phyloP scores from a whole-genome alignment of 1,284 basidiomycete species.

The Cutaneotrichosporon spelunceum region DNA sequence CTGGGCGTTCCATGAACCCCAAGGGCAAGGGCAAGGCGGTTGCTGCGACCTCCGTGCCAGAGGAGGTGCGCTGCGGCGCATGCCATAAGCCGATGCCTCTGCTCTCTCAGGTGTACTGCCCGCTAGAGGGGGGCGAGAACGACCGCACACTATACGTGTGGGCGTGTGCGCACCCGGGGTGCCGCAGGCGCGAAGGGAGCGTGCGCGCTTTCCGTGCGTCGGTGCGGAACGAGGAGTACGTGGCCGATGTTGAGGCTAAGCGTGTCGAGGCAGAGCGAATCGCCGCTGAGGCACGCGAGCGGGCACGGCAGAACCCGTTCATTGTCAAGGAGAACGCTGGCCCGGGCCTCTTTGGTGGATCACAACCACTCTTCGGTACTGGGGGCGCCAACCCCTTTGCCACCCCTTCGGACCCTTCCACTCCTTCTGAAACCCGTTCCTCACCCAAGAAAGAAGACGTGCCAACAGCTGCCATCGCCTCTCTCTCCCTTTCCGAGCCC shows the following conservation, averaged over 20 bases:
- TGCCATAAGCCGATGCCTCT: constrained; percentile 47
- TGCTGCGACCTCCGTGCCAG: constrained; percentile 22
- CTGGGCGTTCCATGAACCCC: constrained; percentile 9
- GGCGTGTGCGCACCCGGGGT: constrained; percentile 42
- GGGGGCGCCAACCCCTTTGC: constrained; percentile 28
- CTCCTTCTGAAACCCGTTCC: constrained; percentile 14
- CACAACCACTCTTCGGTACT: constrained; percentile 35
- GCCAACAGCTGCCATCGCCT: constrained; percentile 22
- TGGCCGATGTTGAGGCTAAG: constrained; percentile 44
- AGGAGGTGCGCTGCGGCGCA: constrained; percentile 36
- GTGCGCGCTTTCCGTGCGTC: constrained; percentile 50
- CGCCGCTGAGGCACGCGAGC: constrained; percentile 35
- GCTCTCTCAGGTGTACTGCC: constrained; percentile 51
- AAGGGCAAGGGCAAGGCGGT: constrained; percentile 2
- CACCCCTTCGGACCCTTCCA: constrained; percentile 24
- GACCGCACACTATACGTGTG: constrained; percentile 51
- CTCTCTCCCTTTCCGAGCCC: constrained; percentile 22
- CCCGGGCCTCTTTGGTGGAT: constrained; percentile 31
- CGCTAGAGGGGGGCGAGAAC: constrained; percentile 51
- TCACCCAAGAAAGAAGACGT: not conserved
- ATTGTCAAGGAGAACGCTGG: constrained; percentile 18
- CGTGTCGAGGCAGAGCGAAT: constrained; percentile 37
- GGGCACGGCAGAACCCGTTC: constrained; percentile 50
- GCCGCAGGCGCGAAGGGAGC: constrained; percentile 47
- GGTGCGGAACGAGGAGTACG: constrained; percentile 49